These are phyloP conservation scores for Claviceps fusiformis DNA, from an alignment of 2,329 filamentous ascomycete genomes.

Conservation along the genomic window DNA sequence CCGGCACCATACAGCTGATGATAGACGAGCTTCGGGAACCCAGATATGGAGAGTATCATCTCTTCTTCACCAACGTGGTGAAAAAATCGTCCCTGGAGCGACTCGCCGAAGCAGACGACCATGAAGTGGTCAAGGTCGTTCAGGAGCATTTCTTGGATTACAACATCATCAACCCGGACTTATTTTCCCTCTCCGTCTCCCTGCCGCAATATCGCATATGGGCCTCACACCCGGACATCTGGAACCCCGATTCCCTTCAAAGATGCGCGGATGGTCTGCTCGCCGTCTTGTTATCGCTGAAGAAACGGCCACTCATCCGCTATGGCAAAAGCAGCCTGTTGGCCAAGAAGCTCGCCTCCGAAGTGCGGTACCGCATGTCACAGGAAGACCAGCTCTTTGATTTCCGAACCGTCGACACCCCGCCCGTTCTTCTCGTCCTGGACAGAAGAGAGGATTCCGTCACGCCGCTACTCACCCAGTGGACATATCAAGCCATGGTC, in stretches of 20 bases:
- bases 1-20: conserved; percentile 82
- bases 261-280: conserved; percentile 77
- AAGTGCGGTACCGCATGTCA: conserved; percentile 82
- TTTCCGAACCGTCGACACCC: conserved; percentile 87
- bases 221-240: conserved; percentile 68
- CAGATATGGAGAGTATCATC: conserved; percentile 92
- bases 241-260: conserved; percentile 82
- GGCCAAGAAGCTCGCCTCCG: conserved; percentile 84
- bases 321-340: conserved; percentile 85
- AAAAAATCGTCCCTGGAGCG: conserved; percentile 93
- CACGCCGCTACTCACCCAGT: conserved; percentile 87
- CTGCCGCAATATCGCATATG: conserved; percentile 66
- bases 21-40: conserved; percentile 94
- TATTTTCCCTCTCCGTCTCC: conserved; percentile 67
- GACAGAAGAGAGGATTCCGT: conserved; percentile 91
- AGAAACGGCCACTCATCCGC: conserved; percentile 91
- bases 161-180: conserved; percentile 84
- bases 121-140: conserved; percentile 87
- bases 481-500: conserved; percentile 99
- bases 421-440: conserved; percentile 78
- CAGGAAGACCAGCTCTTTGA: conserved; percentile 96
- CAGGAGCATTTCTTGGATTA: conserved; percentile 97
- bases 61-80: conserved; percentile 95
- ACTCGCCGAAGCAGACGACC: conserved; percentile 89
- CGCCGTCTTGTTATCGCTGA: conserved; percentile 72